Evolutionary conservation across 805 yeast species (phyloP), one percentile per base, ranked within the genome.

Genomic region (Yamadazyma ubonensis): DNA sequence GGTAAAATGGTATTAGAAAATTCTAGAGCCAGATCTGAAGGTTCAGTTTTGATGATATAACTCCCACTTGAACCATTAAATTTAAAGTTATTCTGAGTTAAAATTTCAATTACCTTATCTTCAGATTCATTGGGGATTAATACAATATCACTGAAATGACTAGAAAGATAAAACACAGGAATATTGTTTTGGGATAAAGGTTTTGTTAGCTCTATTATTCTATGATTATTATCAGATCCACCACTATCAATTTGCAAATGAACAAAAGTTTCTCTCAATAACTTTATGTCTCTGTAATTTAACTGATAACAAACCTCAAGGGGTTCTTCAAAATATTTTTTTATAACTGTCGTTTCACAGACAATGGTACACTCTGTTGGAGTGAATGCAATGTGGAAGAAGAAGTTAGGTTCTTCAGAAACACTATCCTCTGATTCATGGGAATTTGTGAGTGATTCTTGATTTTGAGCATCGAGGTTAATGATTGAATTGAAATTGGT

Each of bases 311-410:
- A 59, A 14, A 61, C 43, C 2, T 51, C 39, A 18, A 79, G 57
- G 1, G 76, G 67, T 15, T 65, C 59, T 1, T 48, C 50, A 45
- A 81, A 72, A 10, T 67, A 57, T 16, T 47, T 45, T 0, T 58
- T 48, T 40, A 76, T 65, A n/a, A 68, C 44, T 5, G 49, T 47
- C 2, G 63, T 54, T 1, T 79, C 63, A 44, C 80, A 75, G 46
- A 81, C 79, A 5, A 81, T 59, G 0, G 86, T 79, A 45, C 82
- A 74, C 50, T 81, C 86, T n/a, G 63, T 55, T 0, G 83, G 82
- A 0, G 84, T 77, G 50, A 76, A 74, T 2, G 84, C 81, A 25
- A 81, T 64, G 52, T 78, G 84, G 51, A 78, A 74, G 53, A 81
- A 79, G 36, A 55, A 52, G 22, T 70, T 33, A 7, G 29, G 14